phyloP scores from a whole-genome alignment of 129 eudicot species.

The Solidago caesia region DNA sequence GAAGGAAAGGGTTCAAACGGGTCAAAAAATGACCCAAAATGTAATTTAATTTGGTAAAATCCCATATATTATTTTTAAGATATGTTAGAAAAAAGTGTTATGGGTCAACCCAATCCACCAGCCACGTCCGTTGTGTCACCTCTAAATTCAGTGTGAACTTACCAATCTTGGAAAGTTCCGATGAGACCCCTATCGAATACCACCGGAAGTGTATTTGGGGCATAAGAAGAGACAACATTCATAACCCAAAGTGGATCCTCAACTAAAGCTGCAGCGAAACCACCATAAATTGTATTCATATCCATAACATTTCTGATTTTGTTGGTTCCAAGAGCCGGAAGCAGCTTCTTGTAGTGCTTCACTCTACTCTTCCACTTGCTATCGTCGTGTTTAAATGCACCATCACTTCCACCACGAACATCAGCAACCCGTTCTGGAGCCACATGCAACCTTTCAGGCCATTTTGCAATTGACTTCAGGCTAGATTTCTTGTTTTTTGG shows the following conservation, averaged over 20 bases:
- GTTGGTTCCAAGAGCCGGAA: conserved; percentile 77
- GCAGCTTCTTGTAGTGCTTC: conserved; percentile 85
- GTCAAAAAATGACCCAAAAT: background rate
- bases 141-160: conserved; percentile 19
- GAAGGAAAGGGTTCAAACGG: background rate
- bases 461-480: conserved; percentile 59
- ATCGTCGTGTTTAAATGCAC: conserved; percentile 74
- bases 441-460: conserved; percentile 74
- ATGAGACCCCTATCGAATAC: conserved; percentile 91
- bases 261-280: conserved; percentile 78
- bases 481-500: conserved; percentile 51
- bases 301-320: conserved; percentile 93
- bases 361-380: conserved; percentile 85
- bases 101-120: background rate
- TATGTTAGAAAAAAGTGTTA: background rate
- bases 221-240: conserved; percentile 92
- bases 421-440: conserved; percentile 83
- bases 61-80: background rate
- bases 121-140: background rate
- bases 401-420: conserved; percentile 81
- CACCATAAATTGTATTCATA: conserved; percentile 92
- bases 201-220: conserved; percentile 79
- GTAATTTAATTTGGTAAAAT: background rate
- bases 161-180: conserved; percentile 96
- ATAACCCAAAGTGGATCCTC: conserved; percentile 91